Evolutionary conservation across 2,329 filamentous ascomycete genomes (phyloP), one percentile per base, ranked within the genome.

Genomic region (Ambrosiella cleistominuta): DNA sequence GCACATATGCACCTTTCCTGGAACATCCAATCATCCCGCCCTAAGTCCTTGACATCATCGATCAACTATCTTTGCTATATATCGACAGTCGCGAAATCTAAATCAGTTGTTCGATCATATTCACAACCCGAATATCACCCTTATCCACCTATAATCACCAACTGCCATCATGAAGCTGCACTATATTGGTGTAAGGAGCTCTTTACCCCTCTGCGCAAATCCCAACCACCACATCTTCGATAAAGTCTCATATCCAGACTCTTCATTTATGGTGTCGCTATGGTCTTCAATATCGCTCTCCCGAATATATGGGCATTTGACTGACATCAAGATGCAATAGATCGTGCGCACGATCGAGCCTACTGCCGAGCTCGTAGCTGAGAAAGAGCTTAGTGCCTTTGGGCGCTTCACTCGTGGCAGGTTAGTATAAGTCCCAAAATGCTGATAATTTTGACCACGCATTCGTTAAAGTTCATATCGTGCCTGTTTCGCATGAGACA

Each of bases 311-410:
- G 7, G 13, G 12, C 12, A 12, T 50, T 57, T 61, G 57, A 59
- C 27, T 27, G 8, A 19, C 13, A 27, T 39, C 17, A 9, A 15
- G 39, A 35, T 45, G 7, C 2, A 9, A 4, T 56, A 94, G 88
- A 80, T 95, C 70, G 76, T 93, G 68, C 86, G 85, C 72, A 93
- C 93, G 72, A 83, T 86, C 67, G 72, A 72, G 65, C 86, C 88
- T 54, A 81, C 86, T 54, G 73, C 86, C 65, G 87, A 95, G 74
- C 76, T 95, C 62, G 80, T 78, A 69, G 75, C 79, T 64, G 88
- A 88, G 71, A 85, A 83, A 69, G 86, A 94, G 66, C 77, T 95
- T 63, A 82, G 76, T 69, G 80, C 78, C 65, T 93, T 86, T 74
- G 88, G 82, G 60, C 81, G 84, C 70, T 95, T 94, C 74, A 91